These are phyloP conservation scores for Xylaria intraflava DNA, from an alignment of 495 filamentous ascomycete genomes.

Conservation along the genomic window DNA sequence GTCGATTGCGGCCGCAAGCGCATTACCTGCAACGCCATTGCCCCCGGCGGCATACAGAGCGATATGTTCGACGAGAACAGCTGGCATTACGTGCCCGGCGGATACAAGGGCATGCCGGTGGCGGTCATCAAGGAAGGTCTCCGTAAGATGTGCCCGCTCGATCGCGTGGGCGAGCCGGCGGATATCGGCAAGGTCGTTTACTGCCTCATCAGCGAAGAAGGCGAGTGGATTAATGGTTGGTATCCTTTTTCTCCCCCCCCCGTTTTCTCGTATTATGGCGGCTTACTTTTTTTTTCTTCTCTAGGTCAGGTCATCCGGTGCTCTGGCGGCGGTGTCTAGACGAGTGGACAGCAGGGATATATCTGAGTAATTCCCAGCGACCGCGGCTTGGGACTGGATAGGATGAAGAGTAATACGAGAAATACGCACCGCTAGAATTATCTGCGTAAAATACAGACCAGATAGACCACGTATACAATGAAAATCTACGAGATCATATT, in stretches of 20 bases:
- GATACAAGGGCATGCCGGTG: constrained; percentile 35
- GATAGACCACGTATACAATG: constrained; percentile 2
- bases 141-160: constrained; percentile 44
- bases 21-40: constrained; percentile 61
- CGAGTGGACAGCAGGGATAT: not conserved
- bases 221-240: constrained; percentile 56
- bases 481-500: not conserved
- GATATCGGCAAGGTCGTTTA: constrained; percentile 51
- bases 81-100: constrained; percentile 53
- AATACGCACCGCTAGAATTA: too few relatives aligned
- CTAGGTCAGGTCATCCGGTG: constrained; percentile 37
- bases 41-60: constrained; percentile 61
- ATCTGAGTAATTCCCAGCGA: not conserved
- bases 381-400: not conserved
- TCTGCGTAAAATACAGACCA: constrained; percentile 1
- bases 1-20: constrained; percentile 38
- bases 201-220: constrained; percentile 50
- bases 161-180: constrained; percentile 45
- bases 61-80: constrained; percentile 64
- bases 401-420: not conserved
- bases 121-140: constrained; percentile 32
- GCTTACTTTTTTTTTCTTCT: constrained; percentile 11
- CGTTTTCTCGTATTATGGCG: not conserved
- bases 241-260: not conserved
- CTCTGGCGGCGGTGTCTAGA: constrained; percentile 26